These are phyloP conservation scores for Cymbopogon flexuosus DNA, from an alignment of 202 grass and related monocot genomes.

Conservation along the genomic window DNA sequence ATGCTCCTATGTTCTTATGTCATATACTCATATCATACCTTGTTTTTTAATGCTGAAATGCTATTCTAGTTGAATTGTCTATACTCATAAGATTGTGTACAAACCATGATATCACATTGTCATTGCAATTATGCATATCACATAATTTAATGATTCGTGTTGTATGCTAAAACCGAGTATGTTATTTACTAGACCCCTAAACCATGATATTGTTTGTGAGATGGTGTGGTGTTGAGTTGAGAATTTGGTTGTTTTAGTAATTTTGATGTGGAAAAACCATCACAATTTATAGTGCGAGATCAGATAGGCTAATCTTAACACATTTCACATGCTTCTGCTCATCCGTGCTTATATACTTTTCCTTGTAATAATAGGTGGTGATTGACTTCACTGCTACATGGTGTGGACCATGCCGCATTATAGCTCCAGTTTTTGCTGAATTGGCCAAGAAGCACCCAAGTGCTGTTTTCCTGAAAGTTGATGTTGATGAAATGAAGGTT, in stretches of 20 bases:
- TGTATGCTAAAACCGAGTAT: not conserved
- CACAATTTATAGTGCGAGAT: not conserved
- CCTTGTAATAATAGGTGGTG: constrained; percentile 51
- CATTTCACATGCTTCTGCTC: not conserved
- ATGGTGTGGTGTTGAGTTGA: not conserved
- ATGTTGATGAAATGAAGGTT: constrained; percentile 84
- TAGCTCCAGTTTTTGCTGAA: constrained; percentile 61
- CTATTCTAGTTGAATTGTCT: not conserved
- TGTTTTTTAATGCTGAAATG: not conserved
- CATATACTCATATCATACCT: not conserved
- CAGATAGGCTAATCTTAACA: not conserved
- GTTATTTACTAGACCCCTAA: not conserved
- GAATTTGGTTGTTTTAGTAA: not conserved
- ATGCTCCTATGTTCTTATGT: not conserved
- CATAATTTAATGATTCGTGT: not conserved
- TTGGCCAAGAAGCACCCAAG: constrained; percentile 58
- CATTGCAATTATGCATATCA: not conserved
- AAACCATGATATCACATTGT: not conserved
- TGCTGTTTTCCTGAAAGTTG: constrained; percentile 67
- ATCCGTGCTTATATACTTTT: constrained; percentile 12
- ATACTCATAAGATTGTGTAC: not conserved
- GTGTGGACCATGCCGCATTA: constrained; percentile 67
- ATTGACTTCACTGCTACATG: constrained; percentile 88
- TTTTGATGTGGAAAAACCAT: not conserved
- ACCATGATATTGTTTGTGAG: not conserved